phyloP scores from a whole-genome alignment of 169 alveolate species.

The Plasmodium gallinaceum region DNA sequence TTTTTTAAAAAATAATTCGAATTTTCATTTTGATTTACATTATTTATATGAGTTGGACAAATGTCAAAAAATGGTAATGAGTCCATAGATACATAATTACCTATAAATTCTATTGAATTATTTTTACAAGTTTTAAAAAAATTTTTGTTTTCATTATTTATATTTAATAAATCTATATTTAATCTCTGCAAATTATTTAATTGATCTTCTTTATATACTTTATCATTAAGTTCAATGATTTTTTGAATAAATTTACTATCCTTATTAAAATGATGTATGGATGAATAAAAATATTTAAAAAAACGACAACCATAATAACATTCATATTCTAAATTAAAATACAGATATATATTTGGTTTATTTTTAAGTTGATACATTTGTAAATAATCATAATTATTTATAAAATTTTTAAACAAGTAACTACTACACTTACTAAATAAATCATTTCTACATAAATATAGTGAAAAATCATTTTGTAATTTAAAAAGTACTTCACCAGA shows the following conservation, averaged over 20 bases:
- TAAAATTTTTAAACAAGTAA: conserved; percentile 4
- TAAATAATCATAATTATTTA: not conserved
- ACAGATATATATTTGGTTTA: not conserved
- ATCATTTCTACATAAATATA: not conserved
- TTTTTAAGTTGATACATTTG: not conserved
- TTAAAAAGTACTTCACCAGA: not conserved
- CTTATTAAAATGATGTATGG: not conserved
- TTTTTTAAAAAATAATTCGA: conserved; percentile 2
- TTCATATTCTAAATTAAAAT: not conserved
- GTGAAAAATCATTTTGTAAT: not conserved
- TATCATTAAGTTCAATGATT: not conserved
- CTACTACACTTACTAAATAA: not conserved
- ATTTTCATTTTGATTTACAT: not conserved
- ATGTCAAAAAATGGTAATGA: conserved; percentile 10
- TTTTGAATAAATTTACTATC: not conserved
- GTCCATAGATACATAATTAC: not conserved
- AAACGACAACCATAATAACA: not conserved
- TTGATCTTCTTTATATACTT: not conserved
- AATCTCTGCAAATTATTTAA: not conserved
- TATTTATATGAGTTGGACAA: conserved; percentile 14
- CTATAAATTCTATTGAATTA: conserved; percentile 15
- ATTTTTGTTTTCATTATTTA: not conserved
- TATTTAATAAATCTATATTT: not conserved
- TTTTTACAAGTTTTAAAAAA: not conserved
- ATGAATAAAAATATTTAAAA: not conserved